These are phyloP conservation scores for Pseudogymnoascus sp. DNA, from an alignment of 2,329 filamentous ascomycete species.

Conservation along the genomic window DNA sequence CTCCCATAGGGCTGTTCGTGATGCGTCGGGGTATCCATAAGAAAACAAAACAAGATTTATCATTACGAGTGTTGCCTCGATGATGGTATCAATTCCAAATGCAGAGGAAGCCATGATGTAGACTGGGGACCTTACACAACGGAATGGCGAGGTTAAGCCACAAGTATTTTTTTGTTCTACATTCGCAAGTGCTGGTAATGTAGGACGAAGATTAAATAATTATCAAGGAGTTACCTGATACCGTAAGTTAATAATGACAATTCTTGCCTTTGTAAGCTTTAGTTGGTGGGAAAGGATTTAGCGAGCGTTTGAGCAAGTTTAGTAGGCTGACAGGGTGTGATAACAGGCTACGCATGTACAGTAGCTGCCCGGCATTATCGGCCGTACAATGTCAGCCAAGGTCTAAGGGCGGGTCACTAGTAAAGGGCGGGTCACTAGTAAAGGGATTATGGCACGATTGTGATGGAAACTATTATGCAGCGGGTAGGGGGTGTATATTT, in stretches of 20 bases:
- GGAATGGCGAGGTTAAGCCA: not conserved
- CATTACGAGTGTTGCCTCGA: not conserved
- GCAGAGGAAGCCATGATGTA: not conserved
- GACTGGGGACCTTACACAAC: not conserved
- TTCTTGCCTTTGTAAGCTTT: not conserved
- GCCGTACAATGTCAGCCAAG: conserved; percentile 3
- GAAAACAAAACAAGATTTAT: not conserved
- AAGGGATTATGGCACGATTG: conserved; percentile 3
- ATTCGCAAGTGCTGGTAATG: not conserved
- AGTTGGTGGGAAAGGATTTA: not conserved
- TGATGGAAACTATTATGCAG: not conserved
- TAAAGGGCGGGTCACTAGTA: not conserved
- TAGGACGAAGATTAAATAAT: not conserved
- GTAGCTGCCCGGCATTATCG: no score
- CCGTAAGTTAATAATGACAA: not conserved
- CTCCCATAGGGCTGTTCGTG: conserved; percentile 10
- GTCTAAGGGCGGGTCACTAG: conserved; percentile 1
- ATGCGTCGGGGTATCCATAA: conserved; percentile 9
- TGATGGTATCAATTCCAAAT: not conserved
- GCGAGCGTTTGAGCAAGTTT: not conserved
- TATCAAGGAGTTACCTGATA: not conserved
- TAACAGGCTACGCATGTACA: not conserved
- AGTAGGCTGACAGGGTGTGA: not conserved
- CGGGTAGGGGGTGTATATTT: no score
- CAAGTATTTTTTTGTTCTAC: not conserved